Base-by-base conservation (phyloP, 495 filamentous ascomycete genomes). In the Xylaria bambusicola region DNA sequence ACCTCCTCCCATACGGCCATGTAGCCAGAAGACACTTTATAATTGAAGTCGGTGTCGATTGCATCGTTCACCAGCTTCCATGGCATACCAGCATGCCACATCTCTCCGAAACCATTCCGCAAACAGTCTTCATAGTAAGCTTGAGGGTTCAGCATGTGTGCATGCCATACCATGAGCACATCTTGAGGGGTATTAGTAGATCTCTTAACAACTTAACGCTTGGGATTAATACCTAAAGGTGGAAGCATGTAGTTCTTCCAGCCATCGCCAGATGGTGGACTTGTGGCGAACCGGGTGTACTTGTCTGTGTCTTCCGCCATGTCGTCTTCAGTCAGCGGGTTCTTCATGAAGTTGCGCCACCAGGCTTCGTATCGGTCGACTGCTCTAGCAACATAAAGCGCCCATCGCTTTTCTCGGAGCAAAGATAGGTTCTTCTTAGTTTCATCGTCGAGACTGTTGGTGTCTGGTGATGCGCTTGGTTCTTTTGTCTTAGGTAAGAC, bases 81-180 rank as follows among this genome's bases (percentile, higher is more conserved):
- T 1, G 91, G 92, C 52, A 96, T 81, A 2, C 85, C 85, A 2
- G 81, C 79, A 6, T 66, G 71, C 85, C 89, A 92, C 23, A 92
- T 70, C 2, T 72, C 64, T 58, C 81, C 76, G 36, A 86, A 73
- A 0, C 82, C 84, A 24, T 79, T 74, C 18, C 89, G 78, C 49
- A 93, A 73, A 62, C 87, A 87, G 67, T 96, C 92, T 63, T 96
- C 91, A 2, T 91, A 81, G 67, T 86, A 96, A 42, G 77, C 75
- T 26, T 88, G 77, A 2, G 92, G 92, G 61, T 93, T 95, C 3
- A 96, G 82, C 85, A 92, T 86, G 63, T 91, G 89, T 1, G 88
- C 77, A 71, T 96, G 92, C 90, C 89, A 94, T 0, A 95, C 90
- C 90, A 96, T 91, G 44, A 96, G 72, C 2, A 96, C 85, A 68